Conservation (phyloP, 257 asterid species). For the Jaltomata sinuosa region DNA sequence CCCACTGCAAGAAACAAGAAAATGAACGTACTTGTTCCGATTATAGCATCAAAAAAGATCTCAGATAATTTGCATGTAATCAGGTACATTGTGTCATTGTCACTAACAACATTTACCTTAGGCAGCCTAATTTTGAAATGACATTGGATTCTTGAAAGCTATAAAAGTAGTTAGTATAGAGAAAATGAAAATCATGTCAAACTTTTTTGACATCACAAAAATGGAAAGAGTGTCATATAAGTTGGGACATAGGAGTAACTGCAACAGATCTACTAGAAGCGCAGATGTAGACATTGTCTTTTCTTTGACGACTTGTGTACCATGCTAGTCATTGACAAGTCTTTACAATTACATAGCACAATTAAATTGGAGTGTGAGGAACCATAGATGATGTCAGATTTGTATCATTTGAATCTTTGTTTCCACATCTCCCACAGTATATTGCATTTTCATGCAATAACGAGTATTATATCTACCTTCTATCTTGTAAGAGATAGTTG, state of each 20-base stretch:
- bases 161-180: not conserved
- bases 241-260: not conserved
- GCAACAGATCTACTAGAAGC: not conserved
- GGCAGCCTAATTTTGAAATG: not conserved
- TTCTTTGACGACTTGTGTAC: not conserved
- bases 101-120: not conserved
- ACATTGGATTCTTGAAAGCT: too few relatives aligned
- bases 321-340: not conserved
- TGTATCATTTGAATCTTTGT: not conserved
- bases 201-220: not conserved
- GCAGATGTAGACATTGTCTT: not conserved
- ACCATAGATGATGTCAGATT: not conserved
- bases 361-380: not conserved
- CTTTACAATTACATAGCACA: not conserved
- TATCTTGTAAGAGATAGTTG: not conserved
- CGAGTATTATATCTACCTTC: not conserved
- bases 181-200: not conserved
- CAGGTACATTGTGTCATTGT: not conserved
- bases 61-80: not conserved
- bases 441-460: too few relatives aligned
- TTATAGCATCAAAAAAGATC: not conserved
- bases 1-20: constrained; percentile 42
- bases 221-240: not conserved
- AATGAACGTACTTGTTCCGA: not conserved
- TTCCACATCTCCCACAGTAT: not conserved